Percentiles rank a stretch among this genome's conserved stretches.
Conservation (phyloP, 306 rosid species). For the Dryas octopetala region DNA sequence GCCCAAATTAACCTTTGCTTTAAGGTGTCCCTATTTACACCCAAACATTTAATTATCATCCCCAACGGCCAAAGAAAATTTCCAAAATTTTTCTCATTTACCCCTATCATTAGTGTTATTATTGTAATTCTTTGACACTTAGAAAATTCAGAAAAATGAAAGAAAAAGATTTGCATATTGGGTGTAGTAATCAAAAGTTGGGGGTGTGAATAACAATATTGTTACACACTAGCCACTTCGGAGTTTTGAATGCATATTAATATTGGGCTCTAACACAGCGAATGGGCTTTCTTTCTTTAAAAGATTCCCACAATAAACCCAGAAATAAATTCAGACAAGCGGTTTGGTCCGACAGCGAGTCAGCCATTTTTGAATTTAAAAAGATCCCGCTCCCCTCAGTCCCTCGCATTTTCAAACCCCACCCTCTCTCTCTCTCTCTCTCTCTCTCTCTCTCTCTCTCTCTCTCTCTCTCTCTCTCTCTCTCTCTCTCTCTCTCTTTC, state of each 20-base stretch:
- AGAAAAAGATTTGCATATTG: too few relatives aligned
- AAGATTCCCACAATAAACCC: not conserved
- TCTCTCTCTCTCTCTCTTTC: not conserved
- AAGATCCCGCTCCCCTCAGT: conserved; percentile 58
- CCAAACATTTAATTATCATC: too few relatives aligned
- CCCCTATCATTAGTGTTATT: too few relatives aligned
- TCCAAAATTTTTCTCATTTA: too few relatives aligned
- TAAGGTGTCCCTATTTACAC: too few relatives aligned
- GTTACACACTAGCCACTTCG: too few relatives aligned
- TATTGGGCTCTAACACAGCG: not conserved
- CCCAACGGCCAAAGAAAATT: too few relatives aligned
- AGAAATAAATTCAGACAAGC: not conserved
- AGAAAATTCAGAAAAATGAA: too few relatives aligned
- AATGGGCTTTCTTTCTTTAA: not conserved
- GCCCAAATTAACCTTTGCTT: too few relatives aligned
- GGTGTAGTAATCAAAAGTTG: too few relatives aligned
- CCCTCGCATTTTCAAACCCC: conserved; percentile 29
- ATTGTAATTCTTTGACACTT: too few relatives aligned
- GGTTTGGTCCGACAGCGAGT: not conserved
- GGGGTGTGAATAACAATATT: too few relatives aligned
- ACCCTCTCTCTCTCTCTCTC: conserved; percentile 12
- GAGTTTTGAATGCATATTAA: not conserved
- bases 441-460: conserved; percentile 11
- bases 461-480: conserved; percentile 4
- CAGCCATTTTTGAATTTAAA: conserved; percentile 32